phyloP scores from a whole-genome alignment of 495 filamentous ascomycete genomes.

The Tuber indicum region DNA sequence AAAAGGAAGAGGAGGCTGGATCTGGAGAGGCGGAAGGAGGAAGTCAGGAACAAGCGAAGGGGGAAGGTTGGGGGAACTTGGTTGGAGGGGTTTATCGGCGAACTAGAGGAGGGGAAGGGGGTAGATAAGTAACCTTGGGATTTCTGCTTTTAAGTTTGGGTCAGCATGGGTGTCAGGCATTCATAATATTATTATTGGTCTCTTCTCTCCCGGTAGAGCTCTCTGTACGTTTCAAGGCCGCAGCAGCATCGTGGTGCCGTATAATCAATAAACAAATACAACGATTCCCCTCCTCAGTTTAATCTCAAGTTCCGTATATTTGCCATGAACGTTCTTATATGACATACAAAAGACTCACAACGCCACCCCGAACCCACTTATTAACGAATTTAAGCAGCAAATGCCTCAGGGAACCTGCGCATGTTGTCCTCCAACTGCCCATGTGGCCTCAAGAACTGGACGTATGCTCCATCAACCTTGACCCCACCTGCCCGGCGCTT shows the following conservation, averaged over 20 bases:
- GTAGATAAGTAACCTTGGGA: slow-evolving; percentile 10
- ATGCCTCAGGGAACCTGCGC: slow-evolving; percentile 85
- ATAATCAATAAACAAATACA: background rate
- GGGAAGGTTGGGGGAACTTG: slow-evolving; percentile 54
- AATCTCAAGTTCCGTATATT: background rate
- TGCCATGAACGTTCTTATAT: background rate
- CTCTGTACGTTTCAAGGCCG: background rate
- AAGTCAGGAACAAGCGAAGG: slow-evolving; percentile 51
- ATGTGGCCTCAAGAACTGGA: slow-evolving; percentile 92
- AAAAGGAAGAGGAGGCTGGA: slow-evolving; percentile 50
- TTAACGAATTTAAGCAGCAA: slow-evolving; percentile 46
- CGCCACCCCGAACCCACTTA: background rate
- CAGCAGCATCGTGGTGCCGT: background rate
- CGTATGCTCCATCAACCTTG: slow-evolving; percentile 94
- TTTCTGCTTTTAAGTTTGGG: background rate
- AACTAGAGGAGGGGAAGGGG: slow-evolving; percentile 46
- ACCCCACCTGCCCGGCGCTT: slow-evolving; percentile 84
- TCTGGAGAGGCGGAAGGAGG: slow-evolving; percentile 51
- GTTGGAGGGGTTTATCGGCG: slow-evolving; percentile 67
- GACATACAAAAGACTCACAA: slow-evolving; percentile 16
- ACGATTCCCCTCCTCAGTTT: background rate
- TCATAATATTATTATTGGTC: background rate
- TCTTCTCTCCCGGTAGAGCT: background rate
- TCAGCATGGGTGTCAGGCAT: background rate
- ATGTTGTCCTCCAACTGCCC: slow-evolving; percentile 81